Percentiles rank a stretch among this genome's conserved stretches.
These are phyloP conservation scores for Citrus mangshanensis DNA, from an alignment of 345 rosid genomes.

Conservation along the genomic window DNA sequence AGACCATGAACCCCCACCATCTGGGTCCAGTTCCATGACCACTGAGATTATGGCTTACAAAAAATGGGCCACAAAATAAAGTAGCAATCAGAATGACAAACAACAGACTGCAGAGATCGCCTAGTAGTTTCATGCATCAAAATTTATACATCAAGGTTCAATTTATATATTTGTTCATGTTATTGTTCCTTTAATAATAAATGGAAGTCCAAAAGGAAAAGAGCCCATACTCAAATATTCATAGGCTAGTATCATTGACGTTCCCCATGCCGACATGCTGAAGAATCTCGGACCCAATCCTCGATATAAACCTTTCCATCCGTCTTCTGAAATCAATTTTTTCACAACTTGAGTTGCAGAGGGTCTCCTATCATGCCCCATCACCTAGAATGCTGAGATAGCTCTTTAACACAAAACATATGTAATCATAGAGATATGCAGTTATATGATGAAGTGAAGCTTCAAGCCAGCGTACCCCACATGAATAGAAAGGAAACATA, in stretches of 20 bases:
- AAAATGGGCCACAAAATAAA: not conserved
- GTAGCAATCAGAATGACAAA: not conserved
- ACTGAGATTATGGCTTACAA: not conserved
- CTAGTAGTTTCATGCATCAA: not conserved
- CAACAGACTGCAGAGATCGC: not conserved
- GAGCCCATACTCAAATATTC: constrained; percentile 87
- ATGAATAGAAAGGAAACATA: not conserved
- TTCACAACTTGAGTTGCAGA: constrained; percentile 68
- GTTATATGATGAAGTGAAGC: not conserved
- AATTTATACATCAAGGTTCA: not conserved
- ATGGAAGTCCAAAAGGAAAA: constrained; percentile 2
- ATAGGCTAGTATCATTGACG: constrained; percentile 91
- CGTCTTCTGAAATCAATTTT: constrained; percentile 73
- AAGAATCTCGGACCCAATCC: constrained; percentile 95
- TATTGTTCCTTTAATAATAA: not conserved
- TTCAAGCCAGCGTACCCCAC: not conserved
- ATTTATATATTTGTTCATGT: not conserved
- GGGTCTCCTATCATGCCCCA: constrained; percentile 78
- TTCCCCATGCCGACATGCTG: constrained; percentile 99
- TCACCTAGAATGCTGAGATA: constrained; percentile 47
- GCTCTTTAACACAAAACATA: not conserved
- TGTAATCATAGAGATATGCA: not conserved
- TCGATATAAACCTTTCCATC: constrained; percentile 91
- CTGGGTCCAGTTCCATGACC: not conserved
- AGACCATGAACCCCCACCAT: not conserved